Percentiles rank a stretch among this genome's conserved stretches.
These are phyloP conservation scores for Huntiella savannae DNA, from an alignment of 2,329 filamentous ascomycete species.

Conservation along the genomic window DNA sequence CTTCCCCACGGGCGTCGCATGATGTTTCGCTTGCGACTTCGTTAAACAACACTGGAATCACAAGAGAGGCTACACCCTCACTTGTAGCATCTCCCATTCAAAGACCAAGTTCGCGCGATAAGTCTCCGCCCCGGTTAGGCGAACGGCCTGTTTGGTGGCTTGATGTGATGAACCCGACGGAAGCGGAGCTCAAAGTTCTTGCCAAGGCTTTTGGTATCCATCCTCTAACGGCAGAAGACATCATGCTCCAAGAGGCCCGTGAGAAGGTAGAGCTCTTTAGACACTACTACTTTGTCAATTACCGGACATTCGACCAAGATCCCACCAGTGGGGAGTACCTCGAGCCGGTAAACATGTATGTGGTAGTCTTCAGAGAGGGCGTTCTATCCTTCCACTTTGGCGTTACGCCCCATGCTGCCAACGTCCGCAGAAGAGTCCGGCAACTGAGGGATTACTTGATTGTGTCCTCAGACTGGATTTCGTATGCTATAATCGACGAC, in stretches of 20 bases:
- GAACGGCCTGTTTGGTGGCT: conserved; percentile 93
- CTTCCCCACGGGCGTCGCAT: no score
- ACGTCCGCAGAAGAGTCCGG: conserved; percentile 80
- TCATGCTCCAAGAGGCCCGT: conserved; percentile 89
- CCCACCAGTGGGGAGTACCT: conserved; percentile 74
- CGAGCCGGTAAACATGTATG: conserved; percentile 92
- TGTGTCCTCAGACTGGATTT: conserved; percentile 91
- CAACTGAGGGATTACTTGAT: conserved; percentile 89
- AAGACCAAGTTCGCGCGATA: conserved; percentile 16
- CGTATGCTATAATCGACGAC: conserved; percentile 93
- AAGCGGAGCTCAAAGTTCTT: conserved; percentile 87
- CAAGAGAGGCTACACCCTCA: neutral
- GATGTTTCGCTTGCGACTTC: no score
- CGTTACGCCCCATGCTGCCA: conserved; percentile 88
- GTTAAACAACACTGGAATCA: no score
- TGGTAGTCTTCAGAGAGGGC: conserved; percentile 89
- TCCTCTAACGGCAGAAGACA: conserved; percentile 85
- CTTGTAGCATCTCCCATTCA: neutral
- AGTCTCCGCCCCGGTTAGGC: conserved; percentile 39
- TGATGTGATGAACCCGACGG: conserved; percentile 76
- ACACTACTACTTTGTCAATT: conserved; percentile 97
- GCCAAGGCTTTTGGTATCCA: conserved; percentile 90
- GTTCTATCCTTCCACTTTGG: conserved; percentile 94
- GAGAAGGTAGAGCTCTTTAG: conserved; percentile 97
- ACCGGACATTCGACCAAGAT: conserved; percentile 94